Evolutionary conservation across 148 eudicot genomes (phyloP).

Genomic region (Camellia granthamiana): DNA sequence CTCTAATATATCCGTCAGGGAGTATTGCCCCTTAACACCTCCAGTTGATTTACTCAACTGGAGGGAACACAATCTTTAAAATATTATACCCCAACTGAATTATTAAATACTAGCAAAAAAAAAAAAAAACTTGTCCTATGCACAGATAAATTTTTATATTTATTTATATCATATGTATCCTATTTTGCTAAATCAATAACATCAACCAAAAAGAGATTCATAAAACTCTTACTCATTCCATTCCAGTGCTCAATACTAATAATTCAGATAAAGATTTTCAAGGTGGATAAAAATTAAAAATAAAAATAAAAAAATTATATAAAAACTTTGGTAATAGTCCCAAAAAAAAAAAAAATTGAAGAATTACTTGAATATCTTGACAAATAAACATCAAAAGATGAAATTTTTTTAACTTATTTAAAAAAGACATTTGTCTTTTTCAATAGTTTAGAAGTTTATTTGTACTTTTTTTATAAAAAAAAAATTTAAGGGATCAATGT

Average conservation of each 20-base stretch:
- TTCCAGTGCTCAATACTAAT: too few relatives aligned
- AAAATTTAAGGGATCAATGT: neutral
- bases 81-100: neutral
- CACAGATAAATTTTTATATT: too few relatives aligned
- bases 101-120: too few relatives aligned
- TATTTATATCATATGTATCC: too few relatives aligned
- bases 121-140: neutral
- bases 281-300: neutral
- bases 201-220: too few relatives aligned
- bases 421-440: neutral
- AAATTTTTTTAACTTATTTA: too few relatives aligned
- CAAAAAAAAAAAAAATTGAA: neutral
- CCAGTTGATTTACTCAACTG: neutral
- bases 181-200: neutral
- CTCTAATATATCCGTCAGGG: too few relatives aligned
- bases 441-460: too few relatives aligned
- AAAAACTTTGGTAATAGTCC: too few relatives aligned
- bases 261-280: too few relatives aligned
- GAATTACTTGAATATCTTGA: neutral
- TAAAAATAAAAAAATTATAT: too few relatives aligned
- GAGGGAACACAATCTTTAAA: neutral
- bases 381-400: neutral
- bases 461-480: too few relatives aligned
- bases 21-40: neutral
- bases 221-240: neutral